These are phyloP conservation scores for Colletotrichum sp. DNA, from an alignment of 2,329 filamentous ascomycete genomes.

Conservation along the genomic window DNA sequence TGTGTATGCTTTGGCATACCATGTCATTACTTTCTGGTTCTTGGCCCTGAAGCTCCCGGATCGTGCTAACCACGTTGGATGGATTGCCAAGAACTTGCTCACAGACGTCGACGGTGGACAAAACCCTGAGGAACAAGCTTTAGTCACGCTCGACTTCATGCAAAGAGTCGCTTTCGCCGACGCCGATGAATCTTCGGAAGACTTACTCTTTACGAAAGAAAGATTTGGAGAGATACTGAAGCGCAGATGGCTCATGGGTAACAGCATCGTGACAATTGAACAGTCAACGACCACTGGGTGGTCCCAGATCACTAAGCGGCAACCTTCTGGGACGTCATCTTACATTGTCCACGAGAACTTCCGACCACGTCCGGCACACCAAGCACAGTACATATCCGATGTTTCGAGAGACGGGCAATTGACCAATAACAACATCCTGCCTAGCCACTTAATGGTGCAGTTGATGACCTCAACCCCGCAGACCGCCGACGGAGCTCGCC, in stretches of 20 bases:
- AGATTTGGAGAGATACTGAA: conserved; percentile 70
- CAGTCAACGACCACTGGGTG: conserved; percentile 71
- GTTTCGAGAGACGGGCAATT: conserved; percentile 55
- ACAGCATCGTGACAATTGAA: conserved; percentile 76
- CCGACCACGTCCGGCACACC: conserved; percentile 61
- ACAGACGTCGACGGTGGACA: conserved; percentile 77
- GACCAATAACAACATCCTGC: conserved; percentile 67
- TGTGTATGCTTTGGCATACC: conserved; percentile 90
- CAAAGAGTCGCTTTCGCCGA: conserved; percentile 87
- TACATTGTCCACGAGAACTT: conserved; percentile 67
- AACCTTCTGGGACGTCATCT: conserved; percentile 71
- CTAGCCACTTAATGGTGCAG: conserved; percentile 76
- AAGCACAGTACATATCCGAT: conserved; percentile 53
- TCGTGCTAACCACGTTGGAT: conserved; percentile 81
- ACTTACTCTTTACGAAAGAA: conserved; percentile 68
- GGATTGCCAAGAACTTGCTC: conserved; percentile 89
- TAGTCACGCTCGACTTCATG: conserved; percentile 95
- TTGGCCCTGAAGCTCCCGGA: conserved; percentile 86
- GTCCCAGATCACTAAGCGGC: conserved; percentile 74
- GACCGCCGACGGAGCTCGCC: conserved; percentile 64
- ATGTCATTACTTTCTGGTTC: conserved; percentile 98
- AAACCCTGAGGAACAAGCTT: conserved; percentile 86
- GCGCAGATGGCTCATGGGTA: conserved; percentile 75
- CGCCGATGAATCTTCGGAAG: conserved; percentile 75
- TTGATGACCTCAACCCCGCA: conserved; percentile 69